Conservation (phyloP, 495 filamentous ascomycete species). For the Penicillium chermesinum region DNA sequence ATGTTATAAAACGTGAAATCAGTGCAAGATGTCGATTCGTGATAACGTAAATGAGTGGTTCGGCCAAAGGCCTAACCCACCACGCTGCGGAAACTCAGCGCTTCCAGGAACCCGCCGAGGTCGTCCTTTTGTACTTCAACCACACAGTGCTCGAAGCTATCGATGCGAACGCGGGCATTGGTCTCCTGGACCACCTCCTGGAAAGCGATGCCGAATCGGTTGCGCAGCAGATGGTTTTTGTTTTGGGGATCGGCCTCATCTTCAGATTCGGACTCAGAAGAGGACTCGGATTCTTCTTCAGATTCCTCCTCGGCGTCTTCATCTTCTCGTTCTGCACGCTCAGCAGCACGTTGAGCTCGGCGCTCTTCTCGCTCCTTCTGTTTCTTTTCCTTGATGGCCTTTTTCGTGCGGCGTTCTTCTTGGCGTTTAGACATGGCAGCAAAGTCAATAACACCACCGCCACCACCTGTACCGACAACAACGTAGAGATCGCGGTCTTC, state of each 20-base stretch:
- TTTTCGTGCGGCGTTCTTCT: conserved; percentile 57
- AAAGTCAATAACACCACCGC: conserved; percentile 57
- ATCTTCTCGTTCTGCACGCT: conserved; percentile 44
- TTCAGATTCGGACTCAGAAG: conserved; percentile 51
- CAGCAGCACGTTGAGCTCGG: conserved; percentile 37
- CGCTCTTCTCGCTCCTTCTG: conserved; percentile 62
- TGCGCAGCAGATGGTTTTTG: conserved; percentile 64
- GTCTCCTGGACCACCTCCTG: conserved; percentile 93
- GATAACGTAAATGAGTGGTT: conserved; percentile 20
- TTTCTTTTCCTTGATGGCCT: conserved; percentile 52
- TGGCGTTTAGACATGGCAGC: conserved; percentile 58
- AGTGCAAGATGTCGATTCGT: conserved; percentile 24
- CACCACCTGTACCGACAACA: conserved; percentile 82
- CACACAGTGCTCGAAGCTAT: conserved; percentile 95
- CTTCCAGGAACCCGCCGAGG: conserved; percentile 83
- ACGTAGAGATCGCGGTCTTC: conserved; percentile 85
- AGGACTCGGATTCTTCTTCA: conserved; percentile 53
- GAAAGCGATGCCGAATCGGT: conserved; percentile 91
- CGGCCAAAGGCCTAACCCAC: conserved; percentile 63
- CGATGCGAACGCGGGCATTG: conserved; percentile 81
- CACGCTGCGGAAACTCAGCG: conserved; percentile 84
- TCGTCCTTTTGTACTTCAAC: conserved; percentile 97
- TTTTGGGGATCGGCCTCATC: conserved; percentile 54
- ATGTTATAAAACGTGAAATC: conserved; percentile 15
- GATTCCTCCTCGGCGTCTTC: conserved; percentile 60